Evolutionary conservation across 345 rosid species (phyloP).

Genomic region (Gossypium anomalum): DNA sequence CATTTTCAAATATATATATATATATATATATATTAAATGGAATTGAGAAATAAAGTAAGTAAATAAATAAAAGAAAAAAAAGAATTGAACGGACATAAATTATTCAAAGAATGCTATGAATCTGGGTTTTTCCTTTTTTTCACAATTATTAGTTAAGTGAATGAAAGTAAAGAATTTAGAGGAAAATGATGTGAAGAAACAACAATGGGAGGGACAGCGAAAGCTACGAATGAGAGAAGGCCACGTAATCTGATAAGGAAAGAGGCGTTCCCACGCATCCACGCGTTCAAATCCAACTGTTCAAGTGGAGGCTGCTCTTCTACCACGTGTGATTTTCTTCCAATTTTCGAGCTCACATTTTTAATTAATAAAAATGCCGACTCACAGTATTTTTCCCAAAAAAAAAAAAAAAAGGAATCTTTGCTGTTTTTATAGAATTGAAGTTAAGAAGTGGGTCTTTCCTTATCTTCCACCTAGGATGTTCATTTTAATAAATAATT

Average conservation of each 20-base stretch:
- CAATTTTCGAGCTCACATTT: not conserved
- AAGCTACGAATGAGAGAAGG: not conserved
- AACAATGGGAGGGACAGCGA: slow-evolving; percentile 9
- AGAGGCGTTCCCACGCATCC: not conserved
- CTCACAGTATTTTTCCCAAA: too few species aligned
- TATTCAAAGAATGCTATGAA: too few species aligned
- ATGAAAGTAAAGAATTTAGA: not conserved
- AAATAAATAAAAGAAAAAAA: too few species aligned
- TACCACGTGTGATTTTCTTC: slow-evolving; percentile 12
- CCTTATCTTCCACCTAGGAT: not conserved
- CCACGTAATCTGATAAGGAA: slow-evolving; percentile 14
- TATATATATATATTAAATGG: too few species aligned
- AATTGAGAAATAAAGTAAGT: too few species aligned
- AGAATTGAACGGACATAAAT: too few species aligned
- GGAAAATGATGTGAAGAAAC: not conserved
- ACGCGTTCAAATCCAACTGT: slow-evolving; percentile 6
- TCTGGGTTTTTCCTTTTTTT: too few species aligned
- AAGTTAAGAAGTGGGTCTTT: not conserved
- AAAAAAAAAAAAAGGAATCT: not conserved
- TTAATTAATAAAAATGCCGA: too few species aligned
- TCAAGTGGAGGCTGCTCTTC: slow-evolving; percentile 9
- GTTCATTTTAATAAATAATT: not conserved
- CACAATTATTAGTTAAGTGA: not conserved
- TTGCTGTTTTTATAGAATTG: not conserved
- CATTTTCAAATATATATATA: too few species aligned